Evolutionary conservation across 306 rosid species (phyloP).

Genomic region (Hylodesmum podocarpum): DNA sequence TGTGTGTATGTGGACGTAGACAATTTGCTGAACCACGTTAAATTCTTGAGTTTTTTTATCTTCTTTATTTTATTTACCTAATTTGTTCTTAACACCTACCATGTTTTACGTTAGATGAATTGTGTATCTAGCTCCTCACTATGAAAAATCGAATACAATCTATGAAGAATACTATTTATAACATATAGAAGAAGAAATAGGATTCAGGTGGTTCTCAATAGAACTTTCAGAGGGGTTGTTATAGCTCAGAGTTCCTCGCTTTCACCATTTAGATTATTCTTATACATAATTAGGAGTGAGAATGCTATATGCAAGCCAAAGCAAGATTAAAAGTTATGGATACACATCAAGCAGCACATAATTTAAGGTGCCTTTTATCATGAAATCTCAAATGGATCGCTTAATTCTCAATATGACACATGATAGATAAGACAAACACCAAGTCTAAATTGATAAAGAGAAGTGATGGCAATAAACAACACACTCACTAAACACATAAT

Average conservation of each 20-base stretch:
- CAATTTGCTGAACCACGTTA: too few relatives aligned
- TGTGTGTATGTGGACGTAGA: too few relatives aligned
- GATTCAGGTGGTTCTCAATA: not conserved
- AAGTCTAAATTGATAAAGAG: not conserved
- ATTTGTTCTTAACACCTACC: too few relatives aligned
- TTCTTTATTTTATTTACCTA: too few relatives aligned
- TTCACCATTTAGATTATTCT: not conserved
- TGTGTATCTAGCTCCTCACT: not conserved
- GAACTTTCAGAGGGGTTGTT: not conserved
- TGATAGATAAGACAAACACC: not conserved
- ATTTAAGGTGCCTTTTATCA: not conserved
- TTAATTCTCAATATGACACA: conserved; percentile 14
- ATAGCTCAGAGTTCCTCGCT: not conserved
- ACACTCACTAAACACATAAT: not conserved
- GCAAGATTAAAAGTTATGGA: not conserved
- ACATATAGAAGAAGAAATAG: not conserved
- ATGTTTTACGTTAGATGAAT: not conserved
- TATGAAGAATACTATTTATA: not conserved
- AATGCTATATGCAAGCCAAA: not conserved
- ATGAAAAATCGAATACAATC: not conserved
- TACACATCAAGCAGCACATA: not conserved
- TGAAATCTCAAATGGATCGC: not conserved
- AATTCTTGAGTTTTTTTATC: too few relatives aligned
- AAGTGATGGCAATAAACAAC: not conserved
- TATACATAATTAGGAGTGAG: not conserved